Percentiles rank a stretch among this genome's conserved stretches.
Conservation (phyloP, 139 green algal genomes). For the Tetraselmis striata region DNA sequence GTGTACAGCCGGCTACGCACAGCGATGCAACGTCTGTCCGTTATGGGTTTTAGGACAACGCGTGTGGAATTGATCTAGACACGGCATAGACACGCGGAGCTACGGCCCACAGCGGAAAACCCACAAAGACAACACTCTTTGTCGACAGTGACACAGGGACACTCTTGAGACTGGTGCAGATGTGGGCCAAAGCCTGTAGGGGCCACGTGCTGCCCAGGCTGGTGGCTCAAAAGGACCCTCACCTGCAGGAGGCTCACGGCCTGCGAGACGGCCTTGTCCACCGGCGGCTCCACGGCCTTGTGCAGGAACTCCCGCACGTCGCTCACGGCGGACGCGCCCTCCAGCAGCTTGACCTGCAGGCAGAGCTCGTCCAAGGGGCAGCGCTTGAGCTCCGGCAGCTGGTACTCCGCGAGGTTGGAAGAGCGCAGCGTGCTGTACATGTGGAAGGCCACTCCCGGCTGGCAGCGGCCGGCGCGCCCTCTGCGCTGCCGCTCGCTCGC, state of each 20-base stretch:
- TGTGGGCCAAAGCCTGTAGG: too few relatives aligned
- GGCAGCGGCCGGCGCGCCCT: slow-evolving; percentile 69
- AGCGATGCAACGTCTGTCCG: too few relatives aligned
- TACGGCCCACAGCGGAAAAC: too few relatives aligned
- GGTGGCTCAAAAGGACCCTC: too few relatives aligned
- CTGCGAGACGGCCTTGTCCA: slow-evolving; percentile 28
- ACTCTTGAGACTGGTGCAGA: too few relatives aligned
- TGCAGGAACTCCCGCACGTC: slow-evolving; percentile 35
- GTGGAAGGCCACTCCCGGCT: slow-evolving; percentile 72
- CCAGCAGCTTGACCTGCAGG: slow-evolving; percentile 61
- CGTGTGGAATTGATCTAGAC: too few relatives aligned
- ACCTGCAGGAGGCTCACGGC: slow-evolving; percentile 44
- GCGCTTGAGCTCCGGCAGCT: slow-evolving; percentile 53
- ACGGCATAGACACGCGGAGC: too few relatives aligned
- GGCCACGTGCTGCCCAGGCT: too few relatives aligned
- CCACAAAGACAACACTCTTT: too few relatives aligned
- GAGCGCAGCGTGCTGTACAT: slow-evolving; percentile 61
- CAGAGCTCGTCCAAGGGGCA: slow-evolving; percentile 55
- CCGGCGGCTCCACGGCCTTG: slow-evolving; percentile 55
- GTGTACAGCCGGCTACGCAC: too few relatives aligned
- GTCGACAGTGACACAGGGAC: too few relatives aligned
- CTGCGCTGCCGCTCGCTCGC: slow-evolving; percentile 57
- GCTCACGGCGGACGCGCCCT: slow-evolving; percentile 7
- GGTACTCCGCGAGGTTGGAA: slow-evolving; percentile 36
- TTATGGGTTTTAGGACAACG: too few relatives aligned